Base-by-base conservation (phyloP, 148 eudicot species). In the Pouteria glomerata region DNA sequence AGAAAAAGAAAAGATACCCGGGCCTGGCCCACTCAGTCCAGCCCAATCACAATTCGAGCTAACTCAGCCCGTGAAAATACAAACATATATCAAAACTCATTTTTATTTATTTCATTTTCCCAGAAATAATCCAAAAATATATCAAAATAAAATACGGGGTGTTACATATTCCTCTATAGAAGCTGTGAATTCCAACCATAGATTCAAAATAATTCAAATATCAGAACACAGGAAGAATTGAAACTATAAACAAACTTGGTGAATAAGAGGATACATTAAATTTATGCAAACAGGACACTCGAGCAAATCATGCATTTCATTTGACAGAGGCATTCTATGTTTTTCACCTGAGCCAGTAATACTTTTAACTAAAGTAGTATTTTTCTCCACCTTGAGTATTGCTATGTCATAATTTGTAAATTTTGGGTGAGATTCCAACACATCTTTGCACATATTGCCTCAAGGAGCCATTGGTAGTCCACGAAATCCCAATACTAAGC, bases 181-280 rank as follows among this genome's bases (percentile, higher is more conserved):
- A 59, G 44, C 44, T 7, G 12, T 50, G 8, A 57, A 13, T 33
- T 48, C 41, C 42, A 41, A 18, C 53, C 21, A 27, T 15, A 24
- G 8, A 69, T 19, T 67, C 45, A 61, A 41, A 23, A n/a, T 57
- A 68, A 53, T 29, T 29, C 1, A 2, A 41, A 61, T 37, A 29
- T 0, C 29, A 15, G 56, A 24, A 64, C 27, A 23, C 14, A n/a
- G n/a, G 41, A 4, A 47, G 53, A 53, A 71, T 37, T 39, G 5
- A n/a, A 65, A 33, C n/a, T 42, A 18, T 19, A 41, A 80, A 52
- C 75, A 68, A 63, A 82, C 88, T 85, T 84, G 88, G 71, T 84
- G 81, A 77, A 84, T 79, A 30, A 83, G 88, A 72, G 78, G 83
- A 74, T 84, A 77, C 83, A 84, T 79, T 35, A 79, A 84, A 74